Evolutionary conservation across 768 basidiomycete species (phyloP).

Genomic region (Phaeolepiota aurea): DNA sequence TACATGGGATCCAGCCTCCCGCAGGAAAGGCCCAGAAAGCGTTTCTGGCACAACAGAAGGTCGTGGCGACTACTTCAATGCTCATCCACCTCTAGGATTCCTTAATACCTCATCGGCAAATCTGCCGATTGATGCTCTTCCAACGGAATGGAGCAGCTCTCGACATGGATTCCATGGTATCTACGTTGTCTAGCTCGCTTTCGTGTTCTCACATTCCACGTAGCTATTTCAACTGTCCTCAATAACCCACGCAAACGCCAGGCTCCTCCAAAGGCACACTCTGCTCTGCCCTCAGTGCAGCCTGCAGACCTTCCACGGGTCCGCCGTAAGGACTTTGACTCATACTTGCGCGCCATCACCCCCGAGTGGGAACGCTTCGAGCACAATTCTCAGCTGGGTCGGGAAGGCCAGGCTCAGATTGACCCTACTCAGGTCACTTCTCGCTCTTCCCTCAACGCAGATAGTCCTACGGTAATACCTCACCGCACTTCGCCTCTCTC

Average conservation of each 20-base stretch:
- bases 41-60: slow-evolving; percentile 68
- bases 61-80: slow-evolving; percentile 53
- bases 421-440: slow-evolving; percentile 21
- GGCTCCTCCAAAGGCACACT: slow-evolving; percentile 84
- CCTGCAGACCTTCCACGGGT: slow-evolving; percentile 77
- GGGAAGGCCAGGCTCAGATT: slow-evolving; percentile 29
- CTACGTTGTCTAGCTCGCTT: slow-evolving; percentile 1
- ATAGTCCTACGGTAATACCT: slow-evolving; percentile 7
- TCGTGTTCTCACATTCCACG: neutral
- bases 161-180: slow-evolving; percentile 85
- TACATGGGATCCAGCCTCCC: slow-evolving; percentile 60
- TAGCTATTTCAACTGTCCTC: slow-evolving; percentile 90
- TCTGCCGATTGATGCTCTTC: slow-evolving; percentile 40
- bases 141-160: slow-evolving; percentile 71
- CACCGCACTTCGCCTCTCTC: slow-evolving; percentile 16
- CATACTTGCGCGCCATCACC: slow-evolving; percentile 63
- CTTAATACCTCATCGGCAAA: slow-evolving; percentile 42
- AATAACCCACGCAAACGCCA: slow-evolving; percentile 83
- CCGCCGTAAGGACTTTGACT: slow-evolving; percentile 74
- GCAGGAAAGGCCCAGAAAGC: slow-evolving; percentile 59
- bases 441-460: slow-evolving; percentile 12
- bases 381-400: slow-evolving; percentile 29
- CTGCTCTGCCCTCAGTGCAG: slow-evolving; percentile 61
- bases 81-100: slow-evolving; percentile 36
- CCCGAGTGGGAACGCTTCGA: slow-evolving; percentile 77